A percentile compares a stretch with the other conserved stretches of the same genome.
Conservation (phyloP, 257 asterid genomes). For the Jaltomata sinuosa region DNA sequence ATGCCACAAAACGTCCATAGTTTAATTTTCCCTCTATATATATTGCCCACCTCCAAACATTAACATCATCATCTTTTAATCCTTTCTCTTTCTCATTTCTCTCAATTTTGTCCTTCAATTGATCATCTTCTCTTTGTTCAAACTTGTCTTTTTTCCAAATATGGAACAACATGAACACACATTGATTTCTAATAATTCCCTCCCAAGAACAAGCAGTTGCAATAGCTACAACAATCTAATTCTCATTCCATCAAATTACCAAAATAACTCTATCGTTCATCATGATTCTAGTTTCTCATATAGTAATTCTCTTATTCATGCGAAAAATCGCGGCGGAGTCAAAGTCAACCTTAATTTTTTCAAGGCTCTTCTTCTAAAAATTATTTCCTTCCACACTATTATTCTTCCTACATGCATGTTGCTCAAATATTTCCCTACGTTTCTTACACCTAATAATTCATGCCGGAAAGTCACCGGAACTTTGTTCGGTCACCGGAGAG, state of each 20-base stretch:
- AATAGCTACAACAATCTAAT: slow-evolving; percentile 26
- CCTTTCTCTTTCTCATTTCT: not conserved
- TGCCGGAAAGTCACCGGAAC: slow-evolving; percentile 83
- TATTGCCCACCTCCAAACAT: not conserved
- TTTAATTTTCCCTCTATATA: slow-evolving; percentile 30
- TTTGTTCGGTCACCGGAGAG: slow-evolving; percentile 71
- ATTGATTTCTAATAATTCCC: not conserved
- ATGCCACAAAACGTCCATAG: slow-evolving; percentile 31
- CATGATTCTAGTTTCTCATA: slow-evolving; percentile 21
- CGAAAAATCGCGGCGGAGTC: not conserved
- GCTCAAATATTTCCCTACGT: slow-evolving; percentile 17
- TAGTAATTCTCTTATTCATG: slow-evolving; percentile 8
- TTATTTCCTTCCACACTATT: slow-evolving; percentile 38
- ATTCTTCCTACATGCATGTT: slow-evolving; percentile 48
- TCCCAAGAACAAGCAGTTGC: slow-evolving; percentile 64
- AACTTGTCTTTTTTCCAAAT: not conserved
- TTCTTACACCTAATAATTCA: not conserved
- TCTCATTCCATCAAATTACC: slow-evolving; percentile 34
- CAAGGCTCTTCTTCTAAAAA: slow-evolving; percentile 36
- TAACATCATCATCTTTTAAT: not conserved
- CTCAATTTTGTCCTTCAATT: not conserved
- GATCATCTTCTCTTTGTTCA: not conserved
- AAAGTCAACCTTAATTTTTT: slow-evolving; percentile 24
- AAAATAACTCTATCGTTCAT: not conserved
- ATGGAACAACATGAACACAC: not conserved